phyloP scores from a whole-genome alignment of 2,329 filamentous ascomycete species.

The Talaromyces sp. region DNA sequence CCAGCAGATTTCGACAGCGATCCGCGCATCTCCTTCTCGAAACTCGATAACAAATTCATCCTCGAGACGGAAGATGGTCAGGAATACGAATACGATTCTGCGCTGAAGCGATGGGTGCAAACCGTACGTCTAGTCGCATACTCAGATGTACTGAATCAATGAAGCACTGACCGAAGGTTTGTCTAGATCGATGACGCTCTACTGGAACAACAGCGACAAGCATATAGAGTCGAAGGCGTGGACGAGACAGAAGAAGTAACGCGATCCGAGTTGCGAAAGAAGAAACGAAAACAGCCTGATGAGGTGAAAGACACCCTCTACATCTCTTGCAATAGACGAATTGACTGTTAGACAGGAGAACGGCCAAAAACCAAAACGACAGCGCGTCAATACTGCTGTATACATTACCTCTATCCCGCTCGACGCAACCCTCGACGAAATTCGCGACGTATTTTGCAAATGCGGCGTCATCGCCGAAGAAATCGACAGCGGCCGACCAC shows the following conservation, averaged over 20 bases:
- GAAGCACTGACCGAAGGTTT: neutral
- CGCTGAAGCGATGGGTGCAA: conserved; percentile 71
- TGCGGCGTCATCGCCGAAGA: conserved; percentile 92
- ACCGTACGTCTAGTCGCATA: conserved; percentile 45
- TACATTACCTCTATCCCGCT: conserved; percentile 85
- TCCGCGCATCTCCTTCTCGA: conserved; percentile 82
- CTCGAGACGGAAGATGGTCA: conserved; percentile 79
- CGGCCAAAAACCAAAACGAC: conserved; percentile 41
- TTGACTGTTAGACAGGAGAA: conserved; percentile 22
- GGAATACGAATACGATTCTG: conserved; percentile 78
- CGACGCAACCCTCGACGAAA: conserved; percentile 75
- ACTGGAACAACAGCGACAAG: conserved; percentile 59
- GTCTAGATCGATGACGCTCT: conserved; percentile 58
- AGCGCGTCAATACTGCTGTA: conserved; percentile 75
- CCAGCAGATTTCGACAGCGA: conserved; percentile 70
- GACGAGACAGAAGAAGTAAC: conserved; percentile 51
- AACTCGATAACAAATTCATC: conserved; percentile 74
- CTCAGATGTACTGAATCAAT: neutral
- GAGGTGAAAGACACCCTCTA: conserved; percentile 33
- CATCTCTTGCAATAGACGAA: neutral
- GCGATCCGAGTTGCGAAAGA: conserved; percentile 50
- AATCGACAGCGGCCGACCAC: conserved; percentile 79
- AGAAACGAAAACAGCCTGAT: conserved; percentile 52
- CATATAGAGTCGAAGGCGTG: conserved; percentile 59
- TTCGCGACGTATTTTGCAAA: conserved; percentile 79